Evolutionary conservation across 2,329 filamentous ascomycete species (phyloP).

Genomic region (Cladosporium sp.): DNA sequence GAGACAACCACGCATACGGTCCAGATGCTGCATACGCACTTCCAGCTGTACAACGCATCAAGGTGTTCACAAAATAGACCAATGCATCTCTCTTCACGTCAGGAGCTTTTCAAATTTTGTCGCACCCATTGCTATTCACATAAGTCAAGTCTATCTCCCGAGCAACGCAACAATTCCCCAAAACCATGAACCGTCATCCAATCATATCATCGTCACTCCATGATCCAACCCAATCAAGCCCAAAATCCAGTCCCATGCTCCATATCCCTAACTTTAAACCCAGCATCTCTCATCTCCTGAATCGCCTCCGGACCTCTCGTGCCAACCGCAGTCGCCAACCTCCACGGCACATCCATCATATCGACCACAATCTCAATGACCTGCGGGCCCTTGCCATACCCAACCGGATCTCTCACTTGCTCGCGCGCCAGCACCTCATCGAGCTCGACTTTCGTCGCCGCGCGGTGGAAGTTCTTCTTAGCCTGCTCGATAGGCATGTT

Average conservation of each 20-base stretch:
- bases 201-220: too few relatives aligned
- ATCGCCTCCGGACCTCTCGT: conserved; percentile 32
- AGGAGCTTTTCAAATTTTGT: too few relatives aligned
- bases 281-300: conserved; percentile 36
- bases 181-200: too few relatives aligned
- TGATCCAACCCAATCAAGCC: background rate
- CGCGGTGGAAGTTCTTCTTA: conserved; percentile 32
- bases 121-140: too few relatives aligned
- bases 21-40: too few relatives aligned
- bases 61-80: too few relatives aligned
- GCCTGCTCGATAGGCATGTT: conserved; percentile 28
- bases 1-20: too few relatives aligned
- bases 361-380: conserved; percentile 42
- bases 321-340: conserved; percentile 33
- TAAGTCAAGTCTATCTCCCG: too few relatives aligned
- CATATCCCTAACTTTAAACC: conserved; percentile 31
- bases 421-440: conserved; percentile 31
- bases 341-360: conserved; percentile 37
- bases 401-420: conserved; percentile 27
- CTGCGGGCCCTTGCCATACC: conserved; percentile 26
- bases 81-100: too few relatives aligned
- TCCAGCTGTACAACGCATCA: too few relatives aligned
- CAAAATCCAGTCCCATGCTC: conserved; percentile 11
- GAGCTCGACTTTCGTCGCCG: conserved; percentile 36
- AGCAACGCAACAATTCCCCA: too few relatives aligned